A percentile compares a stretch with the other conserved stretches of the same genome.
phyloP scores from a whole-genome alignment of 768 basidiomycete genomes.

The Trametes maxima region DNA sequence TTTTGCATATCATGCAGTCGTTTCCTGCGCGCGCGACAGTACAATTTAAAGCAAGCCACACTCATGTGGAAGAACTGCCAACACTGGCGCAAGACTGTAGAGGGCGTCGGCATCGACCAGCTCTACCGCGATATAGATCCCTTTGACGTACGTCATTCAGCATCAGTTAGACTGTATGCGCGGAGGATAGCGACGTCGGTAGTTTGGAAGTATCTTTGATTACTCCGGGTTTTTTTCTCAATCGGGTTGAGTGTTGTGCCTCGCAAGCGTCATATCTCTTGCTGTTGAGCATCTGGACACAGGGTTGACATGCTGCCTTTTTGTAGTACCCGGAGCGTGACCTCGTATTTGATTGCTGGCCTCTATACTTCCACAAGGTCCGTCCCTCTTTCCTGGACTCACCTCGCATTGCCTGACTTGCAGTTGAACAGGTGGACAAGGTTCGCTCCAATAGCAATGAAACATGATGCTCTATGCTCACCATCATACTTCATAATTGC shows the following conservation, averaged over 20 bases:
- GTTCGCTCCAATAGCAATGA: slow-evolving; percentile 33
- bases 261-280: too few species aligned
- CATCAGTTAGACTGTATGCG: too few species aligned
- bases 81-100: slow-evolving; percentile 66
- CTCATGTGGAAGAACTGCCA: slow-evolving; percentile 69
- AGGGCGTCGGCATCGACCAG: slow-evolving; percentile 66
- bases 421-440: slow-evolving; percentile 61
- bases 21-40: slow-evolving; percentile 76
- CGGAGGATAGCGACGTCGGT: too few species aligned
- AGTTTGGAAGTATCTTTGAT: too few species aligned
- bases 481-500: background rate
- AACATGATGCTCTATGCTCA: background rate
- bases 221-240: too few species aligned
- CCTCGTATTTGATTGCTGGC: slow-evolving; percentile 74
- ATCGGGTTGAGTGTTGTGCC: too few species aligned
- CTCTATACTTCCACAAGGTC: slow-evolving; percentile 79
- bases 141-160: slow-evolving; percentile 56
- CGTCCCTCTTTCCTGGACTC: slow-evolving; percentile 17
- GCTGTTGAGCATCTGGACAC: too few species aligned
- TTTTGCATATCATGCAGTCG: slow-evolving; percentile 52
- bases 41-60: slow-evolving; percentile 58
- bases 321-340: slow-evolving; percentile 70
- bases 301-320: background rate
- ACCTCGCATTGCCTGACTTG: background rate
- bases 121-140: slow-evolving; percentile 65